These are phyloP conservation scores for Telfairia occidentalis DNA, from an alignment of 331 rosid species.

Conservation along the genomic window DNA sequence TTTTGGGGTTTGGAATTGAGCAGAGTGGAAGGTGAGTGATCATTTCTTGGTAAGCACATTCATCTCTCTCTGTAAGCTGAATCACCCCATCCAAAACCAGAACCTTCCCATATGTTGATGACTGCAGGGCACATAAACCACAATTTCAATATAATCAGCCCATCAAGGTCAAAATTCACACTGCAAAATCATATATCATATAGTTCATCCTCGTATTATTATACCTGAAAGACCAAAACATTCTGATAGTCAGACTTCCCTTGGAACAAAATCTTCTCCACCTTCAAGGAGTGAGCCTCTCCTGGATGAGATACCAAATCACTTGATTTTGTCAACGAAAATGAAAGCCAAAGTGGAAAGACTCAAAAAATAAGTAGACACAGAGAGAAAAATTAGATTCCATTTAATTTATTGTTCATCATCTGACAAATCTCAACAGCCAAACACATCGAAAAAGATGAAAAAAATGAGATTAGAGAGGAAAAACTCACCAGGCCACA, in stretches of 20 bases:
- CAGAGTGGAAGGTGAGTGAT: conserved; percentile 94
- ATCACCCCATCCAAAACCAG: conserved; percentile 95
- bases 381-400: neutral
- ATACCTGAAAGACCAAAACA: conserved; percentile 91
- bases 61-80: conserved; percentile 98
- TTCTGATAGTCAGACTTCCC: conserved; percentile 89
- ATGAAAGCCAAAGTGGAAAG: neutral
- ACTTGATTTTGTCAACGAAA: neutral
- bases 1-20: conserved; percentile 81
- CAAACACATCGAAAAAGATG: neutral
- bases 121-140: conserved; percentile 35
- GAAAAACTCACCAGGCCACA: conserved; percentile 92
- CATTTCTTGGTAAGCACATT: conserved; percentile 99
- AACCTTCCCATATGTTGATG: conserved; percentile 89
- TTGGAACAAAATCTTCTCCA: conserved; percentile 73
- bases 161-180: conserved; percentile 1
- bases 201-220: neutral
- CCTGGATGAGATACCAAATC: conserved; percentile 40
- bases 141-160: neutral
- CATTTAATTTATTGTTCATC: neutral
- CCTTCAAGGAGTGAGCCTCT: conserved; percentile 97
- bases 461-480: neutral
- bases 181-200: neutral
- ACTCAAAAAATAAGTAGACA: neutral
- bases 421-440: neutral